Evolutionary conservation across 2,329 filamentous ascomycete species (phyloP), one percentile per base, ranked within the genome.

Genomic region (Coniochaeta sp.): DNA sequence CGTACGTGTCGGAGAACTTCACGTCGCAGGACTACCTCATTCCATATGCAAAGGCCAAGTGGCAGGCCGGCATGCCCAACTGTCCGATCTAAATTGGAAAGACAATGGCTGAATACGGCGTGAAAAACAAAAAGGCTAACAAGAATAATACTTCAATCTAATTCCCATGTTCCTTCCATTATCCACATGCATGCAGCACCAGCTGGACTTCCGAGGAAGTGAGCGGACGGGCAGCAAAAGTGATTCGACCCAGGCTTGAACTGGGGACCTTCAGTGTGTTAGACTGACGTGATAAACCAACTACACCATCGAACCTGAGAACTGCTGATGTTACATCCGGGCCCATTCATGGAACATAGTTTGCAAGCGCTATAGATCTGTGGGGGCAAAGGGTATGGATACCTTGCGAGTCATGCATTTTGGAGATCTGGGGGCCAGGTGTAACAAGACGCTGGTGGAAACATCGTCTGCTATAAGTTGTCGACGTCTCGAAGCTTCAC

Each of bases 1-100:
- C 73, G 59, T 78, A 78, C 57, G 70, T 78, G 54, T 68, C 72
- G 60, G 70, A 71, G 57, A 72, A 73, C 60, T 77, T 76, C 61
- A 74, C 70, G 3, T 73, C 73, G 12, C 73, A 70, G 62, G 74
- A 77, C 55, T 75, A 75, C 60, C 66, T 78, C 58, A 67, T 74
- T 7, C 69, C 73, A 19, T 79, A 75, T 59, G 71, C 74, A 10
- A 67, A 73, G 67, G 63, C 71, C 28, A 69, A 69, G 24, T 79
- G 76, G 69, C 71, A 74, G 58, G 67, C 69, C 2, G 70, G 71
- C 9, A 60, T 71, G 57, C 65, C 73, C 7, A 68, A 75, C 60
- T 78, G 76, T 61, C 68, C 72, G 0, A 65, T 68, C 14, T 65
- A 60, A 54, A 52, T 8, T 56, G 22, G 47, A 8, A 16, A 47